Evolutionary conservation across 352 stramenopile species (phyloP).

Genomic region (Peronosclerospora sorghi): DNA sequence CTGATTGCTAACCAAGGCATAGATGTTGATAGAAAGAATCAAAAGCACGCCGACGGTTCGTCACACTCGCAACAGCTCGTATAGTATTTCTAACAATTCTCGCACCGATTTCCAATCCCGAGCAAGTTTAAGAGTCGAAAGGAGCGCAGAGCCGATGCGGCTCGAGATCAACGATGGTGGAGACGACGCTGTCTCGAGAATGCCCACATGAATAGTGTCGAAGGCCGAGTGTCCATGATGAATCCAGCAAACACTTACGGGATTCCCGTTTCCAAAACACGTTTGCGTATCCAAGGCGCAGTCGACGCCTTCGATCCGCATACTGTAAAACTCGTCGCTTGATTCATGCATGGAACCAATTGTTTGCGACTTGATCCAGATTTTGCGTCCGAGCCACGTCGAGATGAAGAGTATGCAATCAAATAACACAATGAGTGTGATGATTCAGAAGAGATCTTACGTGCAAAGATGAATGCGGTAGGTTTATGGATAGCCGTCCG

Average conservation of each 20-base stretch:
- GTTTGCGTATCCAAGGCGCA: slow-evolving; percentile 46
- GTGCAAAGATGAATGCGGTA: too few relatives aligned
- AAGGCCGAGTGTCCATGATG: slow-evolving; percentile 67
- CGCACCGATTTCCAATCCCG: slow-evolving; percentile 87
- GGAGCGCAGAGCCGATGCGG: slow-evolving; percentile 75
- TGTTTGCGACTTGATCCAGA: slow-evolving; percentile 57
- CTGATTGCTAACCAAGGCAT: slow-evolving; percentile 85
- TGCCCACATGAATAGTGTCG: slow-evolving; percentile 54
- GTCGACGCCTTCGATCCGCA: slow-evolving; percentile 54
- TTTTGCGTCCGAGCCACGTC: slow-evolving; percentile 42
- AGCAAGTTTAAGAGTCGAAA: slow-evolving; percentile 90
- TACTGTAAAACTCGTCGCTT: slow-evolving; percentile 49
- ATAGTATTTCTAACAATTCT: slow-evolving; percentile 88
- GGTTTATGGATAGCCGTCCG: too few relatives aligned
- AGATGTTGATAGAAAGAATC: slow-evolving; percentile 93
- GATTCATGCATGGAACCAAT: slow-evolving; percentile 55
- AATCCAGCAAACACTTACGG: slow-evolving; percentile 34
- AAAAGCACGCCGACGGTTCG: slow-evolving; percentile 91
- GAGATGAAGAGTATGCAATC: slow-evolving; percentile 42
- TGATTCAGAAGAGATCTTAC: slow-evolving; percentile 53
- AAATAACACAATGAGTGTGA: slow-evolving; percentile 49
- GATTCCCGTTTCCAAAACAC: slow-evolving; percentile 75
- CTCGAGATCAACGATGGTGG: slow-evolving; percentile 64
- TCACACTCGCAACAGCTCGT: slow-evolving; percentile 86
- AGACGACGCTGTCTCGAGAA: slow-evolving; percentile 56